Conservation (phyloP, 2,329 filamentous ascomycete genomes). For the Mollisiaceae sp. region DNA sequence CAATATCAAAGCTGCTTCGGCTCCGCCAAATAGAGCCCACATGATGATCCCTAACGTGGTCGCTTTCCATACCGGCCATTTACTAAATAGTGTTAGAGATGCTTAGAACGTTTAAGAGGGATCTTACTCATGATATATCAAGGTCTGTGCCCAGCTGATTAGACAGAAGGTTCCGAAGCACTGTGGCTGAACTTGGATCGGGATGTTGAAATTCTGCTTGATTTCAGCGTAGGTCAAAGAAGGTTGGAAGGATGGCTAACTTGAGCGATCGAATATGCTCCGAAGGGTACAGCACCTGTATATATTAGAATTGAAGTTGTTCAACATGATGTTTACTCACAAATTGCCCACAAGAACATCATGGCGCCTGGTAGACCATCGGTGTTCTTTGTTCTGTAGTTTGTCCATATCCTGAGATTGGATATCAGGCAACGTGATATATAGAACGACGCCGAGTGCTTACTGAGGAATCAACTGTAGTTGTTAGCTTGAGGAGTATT, state of each 20-base stretch:
- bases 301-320: background rate
- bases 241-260: background rate
- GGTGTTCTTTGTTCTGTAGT: slow-evolving; percentile 16
- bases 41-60: background rate
- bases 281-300: slow-evolving; percentile 17
- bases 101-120: background rate
- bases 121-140: slow-evolving; percentile 17
- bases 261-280: slow-evolving; percentile 17
- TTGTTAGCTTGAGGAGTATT: background rate
- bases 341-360: slow-evolving; percentile 19
- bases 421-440: background rate
- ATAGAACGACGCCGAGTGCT: background rate
- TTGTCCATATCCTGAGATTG: slow-evolving; percentile 19
- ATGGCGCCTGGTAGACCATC: slow-evolving; percentile 14
- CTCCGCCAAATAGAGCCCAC: slow-evolving; percentile 13
- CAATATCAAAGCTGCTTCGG: slow-evolving; percentile 16
- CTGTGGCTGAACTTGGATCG: slow-evolving; percentile 18
- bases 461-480: slow-evolving; percentile 17
- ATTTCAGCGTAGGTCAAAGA: background rate
- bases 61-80: slow-evolving; percentile 20
- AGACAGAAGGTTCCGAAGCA: slow-evolving; percentile 18
- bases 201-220: slow-evolving; percentile 18
- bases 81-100: slow-evolving; percentile 3
- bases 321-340: background rate
- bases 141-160: slow-evolving; percentile 13